phyloP scores from a whole-genome alignment of 352 stramenopile species.

The Aphanomyces astaci region DNA sequence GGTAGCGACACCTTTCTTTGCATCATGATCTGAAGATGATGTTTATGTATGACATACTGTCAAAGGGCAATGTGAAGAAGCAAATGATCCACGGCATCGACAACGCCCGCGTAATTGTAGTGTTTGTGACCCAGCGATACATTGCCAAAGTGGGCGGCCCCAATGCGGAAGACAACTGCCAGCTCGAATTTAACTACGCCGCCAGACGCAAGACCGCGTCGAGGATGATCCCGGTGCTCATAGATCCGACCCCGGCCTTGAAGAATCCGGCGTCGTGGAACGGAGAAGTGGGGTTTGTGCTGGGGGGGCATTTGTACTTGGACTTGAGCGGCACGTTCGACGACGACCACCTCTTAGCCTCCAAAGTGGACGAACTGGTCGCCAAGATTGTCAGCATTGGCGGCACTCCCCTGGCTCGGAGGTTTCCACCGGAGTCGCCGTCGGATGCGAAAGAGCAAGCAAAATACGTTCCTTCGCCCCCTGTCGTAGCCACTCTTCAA shows the following conservation, averaged over 20 bases:
- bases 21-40: too few species aligned
- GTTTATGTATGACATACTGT: neutral
- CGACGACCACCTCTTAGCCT: neutral
- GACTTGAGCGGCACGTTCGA: conserved; percentile 12
- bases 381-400: conserved; percentile 11
- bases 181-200: conserved; percentile 13
- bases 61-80: conserved; percentile 12
- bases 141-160: conserved; percentile 10
- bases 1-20: neutral
- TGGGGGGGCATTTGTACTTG: conserved; percentile 14
- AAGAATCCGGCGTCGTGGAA: conserved; percentile 8
- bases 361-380: conserved; percentile 6
- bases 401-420: neutral
- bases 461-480: too few species aligned
- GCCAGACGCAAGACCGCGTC: neutral
- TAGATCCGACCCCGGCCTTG: neutral
- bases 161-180: conserved; percentile 7
- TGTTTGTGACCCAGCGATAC: conserved; percentile 16
- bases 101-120: conserved; percentile 12
- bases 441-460: neutral
- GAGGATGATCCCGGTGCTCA: conserved; percentile 5
- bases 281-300: neutral
- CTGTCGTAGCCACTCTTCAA: neutral
- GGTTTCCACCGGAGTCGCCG: neutral
- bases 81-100: conserved; percentile 16